Evolutionary conservation across 108 stramenopile genomes (phyloP).

Genomic region (Cyclotella kingstonii): DNA sequence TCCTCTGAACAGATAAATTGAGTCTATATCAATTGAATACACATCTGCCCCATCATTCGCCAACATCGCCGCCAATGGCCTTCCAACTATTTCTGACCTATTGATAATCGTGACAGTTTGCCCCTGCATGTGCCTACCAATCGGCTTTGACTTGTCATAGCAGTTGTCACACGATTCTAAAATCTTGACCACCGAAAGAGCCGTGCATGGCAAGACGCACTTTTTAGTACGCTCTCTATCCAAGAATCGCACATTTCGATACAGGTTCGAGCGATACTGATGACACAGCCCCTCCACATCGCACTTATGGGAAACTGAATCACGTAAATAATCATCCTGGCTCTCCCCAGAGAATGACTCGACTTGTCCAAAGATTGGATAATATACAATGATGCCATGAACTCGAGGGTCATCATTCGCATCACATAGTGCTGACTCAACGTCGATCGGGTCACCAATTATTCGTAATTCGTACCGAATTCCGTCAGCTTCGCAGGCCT

Average conservation of each 20-base stretch:
- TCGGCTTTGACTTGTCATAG: constrained; percentile 65
- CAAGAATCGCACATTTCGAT: constrained; percentile 89
- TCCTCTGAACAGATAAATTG: constrained; percentile 76
- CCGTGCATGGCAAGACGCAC: constrained; percentile 94
- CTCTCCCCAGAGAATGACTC: constrained; percentile 91
- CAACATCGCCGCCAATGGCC: constrained; percentile 96
- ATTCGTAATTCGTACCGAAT: constrained; percentile 92
- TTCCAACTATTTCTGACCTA: constrained; percentile 93
- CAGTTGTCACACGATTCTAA: constrained; percentile 77
- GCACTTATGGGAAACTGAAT: constrained; percentile 85
- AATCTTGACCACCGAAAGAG: constrained; percentile 91
- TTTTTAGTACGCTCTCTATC: constrained; percentile 78
- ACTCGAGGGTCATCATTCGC: constrained; percentile 93
- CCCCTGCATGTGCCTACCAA: constrained; percentile 79
- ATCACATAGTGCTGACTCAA: constrained; percentile 83
- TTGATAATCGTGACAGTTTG: constrained; percentile 91
- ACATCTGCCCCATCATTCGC: constrained; percentile 96
- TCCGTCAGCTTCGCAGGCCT: constrained; percentile 87
- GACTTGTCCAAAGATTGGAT: constrained; percentile 95
- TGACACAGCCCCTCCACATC: constrained; percentile 97
- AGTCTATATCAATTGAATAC: constrained; percentile 94
- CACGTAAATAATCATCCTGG: constrained; percentile 97
- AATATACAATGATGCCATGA: constrained; percentile 97
- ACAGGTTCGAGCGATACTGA: constrained; percentile 91
- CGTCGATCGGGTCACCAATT: constrained; percentile 79